Evolutionary conservation across 805 yeast species (phyloP).

Genomic region (Metschnikowia vanudenii): DNA sequence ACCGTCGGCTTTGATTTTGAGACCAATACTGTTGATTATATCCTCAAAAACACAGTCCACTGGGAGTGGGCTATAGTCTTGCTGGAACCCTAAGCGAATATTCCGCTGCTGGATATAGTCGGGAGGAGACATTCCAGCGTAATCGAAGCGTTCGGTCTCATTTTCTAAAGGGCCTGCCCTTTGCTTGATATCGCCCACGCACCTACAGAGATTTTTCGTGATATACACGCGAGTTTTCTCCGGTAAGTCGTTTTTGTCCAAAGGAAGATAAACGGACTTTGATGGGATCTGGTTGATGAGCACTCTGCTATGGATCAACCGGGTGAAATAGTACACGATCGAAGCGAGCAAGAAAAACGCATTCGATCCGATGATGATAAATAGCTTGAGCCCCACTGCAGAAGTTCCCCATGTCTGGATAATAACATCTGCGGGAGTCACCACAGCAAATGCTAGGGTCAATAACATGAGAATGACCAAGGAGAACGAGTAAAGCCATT

Average conservation of each 20-base stretch:
- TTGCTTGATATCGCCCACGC: conserved; percentile 28
- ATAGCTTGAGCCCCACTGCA: conserved; percentile 72
- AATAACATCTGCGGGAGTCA: conserved; percentile 79
- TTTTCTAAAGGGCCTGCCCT: conserved; percentile 39
- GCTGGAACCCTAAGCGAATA: conserved; percentile 20
- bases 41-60: conserved; percentile 48
- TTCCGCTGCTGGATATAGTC: conserved; percentile 37
- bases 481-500: conserved; percentile 49
- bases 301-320: conserved; percentile 58
- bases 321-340: conserved; percentile 50
- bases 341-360: conserved; percentile 56
- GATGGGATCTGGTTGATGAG: conserved; percentile 71
- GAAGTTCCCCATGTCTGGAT: conserved; percentile 51
- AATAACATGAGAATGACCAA: conserved; percentile 36
- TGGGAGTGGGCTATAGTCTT: conserved; percentile 23
- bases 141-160: conserved; percentile 26
- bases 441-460: conserved; percentile 57
- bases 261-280: conserved; percentile 63
- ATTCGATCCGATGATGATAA: conserved; percentile 73
- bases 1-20: conserved; percentile 53
- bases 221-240: conserved; percentile 25
- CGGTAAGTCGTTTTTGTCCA: conserved; percentile 49
- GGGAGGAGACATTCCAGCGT: conserved; percentile 44
- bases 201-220: conserved; percentile 25
- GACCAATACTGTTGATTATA: conserved; percentile 57